Conservation (phyloP, 2,329 filamentous ascomycete genomes). For the Malbranchea cinnamomea region DNA sequence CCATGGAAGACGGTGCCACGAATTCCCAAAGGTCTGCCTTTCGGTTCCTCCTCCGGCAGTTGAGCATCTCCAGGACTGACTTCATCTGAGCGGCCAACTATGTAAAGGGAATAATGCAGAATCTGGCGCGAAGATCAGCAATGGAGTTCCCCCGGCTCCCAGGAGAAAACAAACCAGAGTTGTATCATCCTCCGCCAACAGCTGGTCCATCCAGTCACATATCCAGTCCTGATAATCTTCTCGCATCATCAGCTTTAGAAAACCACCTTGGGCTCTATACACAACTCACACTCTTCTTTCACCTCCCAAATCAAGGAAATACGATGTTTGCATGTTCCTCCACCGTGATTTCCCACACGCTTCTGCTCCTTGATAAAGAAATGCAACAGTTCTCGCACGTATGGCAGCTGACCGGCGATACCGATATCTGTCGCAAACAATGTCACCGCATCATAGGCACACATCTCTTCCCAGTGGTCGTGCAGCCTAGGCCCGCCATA, state of each 20-base stretch:
- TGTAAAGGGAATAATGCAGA: neutral
- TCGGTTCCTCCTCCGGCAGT: neutral
- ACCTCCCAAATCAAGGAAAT: conserved; percentile 1
- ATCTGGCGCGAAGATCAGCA: conserved; percentile 1
- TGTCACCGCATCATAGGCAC: neutral
- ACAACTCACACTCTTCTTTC: neutral
- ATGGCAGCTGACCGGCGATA: neutral
- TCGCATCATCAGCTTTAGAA: neutral
- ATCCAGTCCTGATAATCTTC: conserved; percentile 2
- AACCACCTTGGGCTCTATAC: neutral
- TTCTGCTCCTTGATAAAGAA: neutral
- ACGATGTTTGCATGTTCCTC: neutral
- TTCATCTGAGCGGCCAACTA: neutral
- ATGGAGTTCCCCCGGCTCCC: too few species aligned
- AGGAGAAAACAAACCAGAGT: neutral
- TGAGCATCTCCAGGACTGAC: too few species aligned
- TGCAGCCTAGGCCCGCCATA: neutral
- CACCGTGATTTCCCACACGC: neutral
- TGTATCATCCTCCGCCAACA: conserved; percentile 1
- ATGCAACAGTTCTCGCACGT: neutral
- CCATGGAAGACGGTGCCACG: neutral
- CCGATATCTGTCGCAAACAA: neutral
- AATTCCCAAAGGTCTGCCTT: neutral
- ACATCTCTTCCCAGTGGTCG: neutral
- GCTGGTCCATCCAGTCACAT: neutral